Base-by-base conservation (phyloP, 768 basidiomycete genomes). In the Psilocybe cyanescens region DNA sequence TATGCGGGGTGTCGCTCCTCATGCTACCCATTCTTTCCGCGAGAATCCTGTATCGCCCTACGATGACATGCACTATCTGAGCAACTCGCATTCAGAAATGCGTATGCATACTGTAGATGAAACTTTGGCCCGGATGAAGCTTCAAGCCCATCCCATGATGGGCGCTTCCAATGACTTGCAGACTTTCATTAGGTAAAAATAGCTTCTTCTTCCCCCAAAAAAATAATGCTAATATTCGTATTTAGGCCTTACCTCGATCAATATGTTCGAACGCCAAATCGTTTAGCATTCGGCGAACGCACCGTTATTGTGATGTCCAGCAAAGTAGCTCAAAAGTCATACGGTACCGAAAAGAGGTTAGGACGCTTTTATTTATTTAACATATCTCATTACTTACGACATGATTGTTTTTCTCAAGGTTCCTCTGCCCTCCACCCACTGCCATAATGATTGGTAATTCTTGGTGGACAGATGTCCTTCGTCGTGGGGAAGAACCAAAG, bases 221-320 rank as follows among this genome's bases (percentile, higher is more conserved):
- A 17, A 50, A 47, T 57, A 63, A 56, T 63, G 52, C 67, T 64
- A 63, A 69, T 63, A 57, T 63, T 65, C 54, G 60, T 57, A 19
- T 61, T 50, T 64, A 92, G 90, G 28, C 92, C 92, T 9, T 92
- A 87, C 75, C 78, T 95, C 65, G 91, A 94, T 62, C 90, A 92
- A 67, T 98, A 95, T 72, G 85, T 95, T 54, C 84, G 88, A 35
- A 86, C 95, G 19, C 81, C 86, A 41, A 97, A 97, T 72, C 85
- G 95, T 31, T 83, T 97, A 49, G 91, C 91, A 1, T 91, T 91
- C 68, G 97, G 97, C 54, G 97, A 98, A 74, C 87, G 95, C 51
- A 94, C 95, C 3, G 86, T 99, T 62, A 91, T 98, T 62, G 91
- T 99, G 68, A 95, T 97, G 92, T 96, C 94, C n/a, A 94, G 92